Conservation (phyloP, 805 yeast genomes). For the Ogataea saltuana region DNA sequence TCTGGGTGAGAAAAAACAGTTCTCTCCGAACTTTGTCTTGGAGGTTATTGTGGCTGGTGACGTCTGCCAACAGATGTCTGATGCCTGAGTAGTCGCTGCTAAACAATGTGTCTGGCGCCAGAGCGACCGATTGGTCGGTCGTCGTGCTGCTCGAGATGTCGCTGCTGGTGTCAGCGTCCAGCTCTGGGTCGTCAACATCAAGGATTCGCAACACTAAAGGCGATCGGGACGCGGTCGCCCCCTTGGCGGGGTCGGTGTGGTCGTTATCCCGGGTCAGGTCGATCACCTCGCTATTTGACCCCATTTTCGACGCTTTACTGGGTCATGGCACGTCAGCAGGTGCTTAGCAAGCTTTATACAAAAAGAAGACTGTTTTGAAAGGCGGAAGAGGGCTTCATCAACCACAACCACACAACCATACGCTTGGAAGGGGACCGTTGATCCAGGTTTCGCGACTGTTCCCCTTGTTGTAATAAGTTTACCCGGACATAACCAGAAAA, state of each 20-base stretch:
- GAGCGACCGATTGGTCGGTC: constrained; percentile 8
- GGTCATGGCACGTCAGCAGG: no score
- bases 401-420: constrained; percentile 6
- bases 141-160: constrained; percentile 1
- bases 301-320: no score
- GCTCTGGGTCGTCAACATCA: not conserved
- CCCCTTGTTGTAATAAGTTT: no score
- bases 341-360: no score
- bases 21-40: constrained; percentile 18
- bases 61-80: not conserved
- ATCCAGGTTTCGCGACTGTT: no score
- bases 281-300: no score
- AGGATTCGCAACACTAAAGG: not conserved
- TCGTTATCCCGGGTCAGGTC: no score
- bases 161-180: constrained; percentile 3
- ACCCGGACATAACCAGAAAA: no score
- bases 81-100: constrained; percentile 12
- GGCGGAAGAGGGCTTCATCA: no score
- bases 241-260: no score
- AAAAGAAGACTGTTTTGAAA: no score
- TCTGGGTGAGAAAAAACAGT: constrained; percentile 19
- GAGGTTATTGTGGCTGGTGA: constrained; percentile 10
- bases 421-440: constrained; percentile 6
- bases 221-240: no score
- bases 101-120: not conserved